Evolutionary conservation across 2,329 filamentous ascomycete genomes (phyloP).

Genomic region (Rutstroemia sp.): DNA sequence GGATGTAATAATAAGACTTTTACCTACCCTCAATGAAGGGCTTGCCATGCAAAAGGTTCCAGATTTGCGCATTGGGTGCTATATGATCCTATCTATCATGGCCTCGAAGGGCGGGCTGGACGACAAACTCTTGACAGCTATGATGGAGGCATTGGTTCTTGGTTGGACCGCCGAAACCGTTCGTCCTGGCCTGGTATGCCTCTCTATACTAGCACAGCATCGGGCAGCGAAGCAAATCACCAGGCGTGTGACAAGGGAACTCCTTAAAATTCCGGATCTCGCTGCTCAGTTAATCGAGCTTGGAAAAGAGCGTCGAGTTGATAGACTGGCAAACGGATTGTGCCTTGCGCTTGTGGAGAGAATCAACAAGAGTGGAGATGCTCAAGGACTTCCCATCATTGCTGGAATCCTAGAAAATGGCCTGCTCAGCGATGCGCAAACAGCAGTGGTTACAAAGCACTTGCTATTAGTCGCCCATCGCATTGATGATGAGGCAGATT

Average conservation of each 20-base stretch:
- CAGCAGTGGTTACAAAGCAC: constrained; percentile 57
- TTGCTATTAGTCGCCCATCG: constrained; percentile 54
- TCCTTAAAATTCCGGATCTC: constrained; percentile 57
- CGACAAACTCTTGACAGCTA: constrained; percentile 70
- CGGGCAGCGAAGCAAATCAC: constrained; percentile 64
- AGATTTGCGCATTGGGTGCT: constrained; percentile 77
- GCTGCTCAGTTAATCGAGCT: constrained; percentile 53
- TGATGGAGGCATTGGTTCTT: constrained; percentile 82
- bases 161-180: constrained; percentile 71
- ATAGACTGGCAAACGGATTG: constrained; percentile 66
- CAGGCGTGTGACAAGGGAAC: constrained; percentile 58
- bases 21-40: constrained; percentile 67
- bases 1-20: constrained; percentile 60
- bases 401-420: constrained; percentile 52
- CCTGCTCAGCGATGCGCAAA: constrained; percentile 56
- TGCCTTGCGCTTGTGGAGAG: constrained; percentile 57
- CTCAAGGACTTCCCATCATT: constrained; percentile 49
- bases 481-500: constrained; percentile 47
- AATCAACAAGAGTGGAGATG: constrained; percentile 51
- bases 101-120: constrained; percentile 75
- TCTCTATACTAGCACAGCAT: constrained; percentile 77
- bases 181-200: constrained; percentile 66
- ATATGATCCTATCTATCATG: constrained; percentile 83
- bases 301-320: constrained; percentile 57
- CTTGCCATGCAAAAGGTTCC: constrained; percentile 68